Evolutionary conservation across 768 basidiomycete genomes (phyloP), one percentile per base, ranked within the genome.

Genomic region (Russula olivacea): DNA sequence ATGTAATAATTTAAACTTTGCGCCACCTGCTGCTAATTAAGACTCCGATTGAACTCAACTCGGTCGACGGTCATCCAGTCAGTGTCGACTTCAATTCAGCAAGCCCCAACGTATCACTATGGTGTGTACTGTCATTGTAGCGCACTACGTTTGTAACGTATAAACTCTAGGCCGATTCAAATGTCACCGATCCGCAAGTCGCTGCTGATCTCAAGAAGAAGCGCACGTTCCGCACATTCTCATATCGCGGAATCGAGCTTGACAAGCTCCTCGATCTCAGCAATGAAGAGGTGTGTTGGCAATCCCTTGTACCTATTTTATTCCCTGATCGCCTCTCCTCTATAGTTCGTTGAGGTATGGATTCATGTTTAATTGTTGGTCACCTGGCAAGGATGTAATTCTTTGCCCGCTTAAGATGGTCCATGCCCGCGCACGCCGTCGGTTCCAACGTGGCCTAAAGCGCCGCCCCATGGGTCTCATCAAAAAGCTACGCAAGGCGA

Each of bases 371-470:
- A 38, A 32, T 28, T 30, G 28, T 58, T 63, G 43, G 36, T 17
- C 12, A 19, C 15, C 17, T 19, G 23, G 57, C 25, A 56, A 43
- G 59, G 25, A 30, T 43, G 30, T 58, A 41, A 53, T 30, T 59
- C 10, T 21, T 15, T 61, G n/a, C 32, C 23, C 49, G 34, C 45
- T 23, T 23, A 70, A 47, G 91, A 86, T 99, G 76, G 97, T 99
- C 71, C 96, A 98, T 76, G 93, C 96, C 70, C 95, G 97, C 76
- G 97, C 96, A 58, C 93, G 97, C 73, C 85, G 97, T 74, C 92
- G 96, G 76, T 99, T 99, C 89, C 90, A 93, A 78, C 91, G 97
- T 71, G 97, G 97, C 72, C 88, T 99, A 72, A 98, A 98, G 83
- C 91, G 95, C 79, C 88, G 89, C 76, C 95, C 97, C 48, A 89